phyloP scores from a whole-genome alignment of 768 basidiomycete genomes.

The Hericium coralloides region DNA sequence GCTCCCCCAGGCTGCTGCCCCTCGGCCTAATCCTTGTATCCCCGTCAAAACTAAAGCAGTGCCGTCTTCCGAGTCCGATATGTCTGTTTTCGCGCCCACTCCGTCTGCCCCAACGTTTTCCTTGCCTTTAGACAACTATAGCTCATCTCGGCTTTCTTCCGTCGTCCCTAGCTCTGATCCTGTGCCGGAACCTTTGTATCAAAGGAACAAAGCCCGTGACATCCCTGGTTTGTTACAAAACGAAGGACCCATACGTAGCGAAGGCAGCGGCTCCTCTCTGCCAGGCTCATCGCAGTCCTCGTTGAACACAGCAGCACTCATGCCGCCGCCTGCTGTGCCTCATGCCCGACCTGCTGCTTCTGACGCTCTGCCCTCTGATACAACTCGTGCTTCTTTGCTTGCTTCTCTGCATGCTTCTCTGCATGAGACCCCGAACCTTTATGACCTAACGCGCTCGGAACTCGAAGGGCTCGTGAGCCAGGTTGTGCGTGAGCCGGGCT shows the following conservation, averaged over 20 bases:
- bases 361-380: conserved; percentile 5
- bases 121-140: background rate
- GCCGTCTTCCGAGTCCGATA: conserved; percentile 4
- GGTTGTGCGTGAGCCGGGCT: conserved; percentile 68
- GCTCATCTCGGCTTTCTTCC: background rate
- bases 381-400: conserved; percentile 19
- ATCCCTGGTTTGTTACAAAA: background rate
- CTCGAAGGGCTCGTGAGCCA: conserved; percentile 52
- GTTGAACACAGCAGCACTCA: background rate
- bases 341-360: conserved; percentile 1
- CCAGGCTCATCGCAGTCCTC: conserved; percentile 7
- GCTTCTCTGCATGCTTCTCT: conserved; percentile 36
- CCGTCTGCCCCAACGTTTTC: background rate
- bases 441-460: conserved; percentile 38
- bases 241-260: background rate
- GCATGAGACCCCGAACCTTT: conserved; percentile 36
- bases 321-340: background rate
- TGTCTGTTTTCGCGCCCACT: background rate
- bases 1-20: background rate
- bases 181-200: background rate
- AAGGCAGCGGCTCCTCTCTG: conserved; percentile 1
- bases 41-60: background rate
- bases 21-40: background rate
- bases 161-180: background rate
- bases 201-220: background rate